A percentile compares a stretch with the other conserved stretches of the same genome.
phyloP scores from a whole-genome alignment of 2,329 filamentous ascomycete genomes.

The Pseudocercospora ulei region DNA sequence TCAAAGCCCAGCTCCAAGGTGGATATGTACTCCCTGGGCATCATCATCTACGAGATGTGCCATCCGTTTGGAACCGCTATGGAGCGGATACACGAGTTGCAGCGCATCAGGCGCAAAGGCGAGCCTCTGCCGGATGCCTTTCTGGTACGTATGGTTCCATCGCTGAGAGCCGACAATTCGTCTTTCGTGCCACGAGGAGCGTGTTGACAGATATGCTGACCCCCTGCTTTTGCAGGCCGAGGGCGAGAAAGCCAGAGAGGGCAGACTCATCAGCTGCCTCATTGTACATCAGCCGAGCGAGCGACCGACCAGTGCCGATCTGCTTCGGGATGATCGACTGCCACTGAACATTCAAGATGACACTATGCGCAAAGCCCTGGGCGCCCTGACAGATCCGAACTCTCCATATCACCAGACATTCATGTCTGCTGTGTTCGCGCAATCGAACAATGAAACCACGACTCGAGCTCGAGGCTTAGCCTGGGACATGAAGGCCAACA shows the following conservation, averaged over 20 bases:
- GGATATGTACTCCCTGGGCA: constrained; percentile 95
- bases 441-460: constrained; percentile 37
- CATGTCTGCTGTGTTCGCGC: constrained; percentile 68
- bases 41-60: constrained; percentile 99
- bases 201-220: constrained; percentile 3
- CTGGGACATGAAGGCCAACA: constrained; percentile 39
- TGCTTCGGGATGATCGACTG: constrained; percentile 75
- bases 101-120: constrained; percentile 56
- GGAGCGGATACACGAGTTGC: constrained; percentile 57
- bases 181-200: too few species aligned
- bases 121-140: constrained; percentile 66
- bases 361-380: constrained; percentile 71
- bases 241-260: constrained; percentile 59
- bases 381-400: constrained; percentile 67
- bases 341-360: constrained; percentile 90
- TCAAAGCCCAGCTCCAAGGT: constrained; percentile 86
- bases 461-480: constrained; percentile 64
- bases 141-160: constrained; percentile 11
- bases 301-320: constrained; percentile 69
- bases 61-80: constrained; percentile 52
- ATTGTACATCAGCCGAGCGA: constrained; percentile 74
- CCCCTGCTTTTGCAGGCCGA: constrained; percentile 34
- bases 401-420: constrained; percentile 87
- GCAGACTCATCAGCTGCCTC: constrained; percentile 67
- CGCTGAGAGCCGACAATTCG: neutral